These are phyloP conservation scores for Nothomitra cinnamomea DNA, from an alignment of 2,329 filamentous ascomycete species.

Conservation along the genomic window DNA sequence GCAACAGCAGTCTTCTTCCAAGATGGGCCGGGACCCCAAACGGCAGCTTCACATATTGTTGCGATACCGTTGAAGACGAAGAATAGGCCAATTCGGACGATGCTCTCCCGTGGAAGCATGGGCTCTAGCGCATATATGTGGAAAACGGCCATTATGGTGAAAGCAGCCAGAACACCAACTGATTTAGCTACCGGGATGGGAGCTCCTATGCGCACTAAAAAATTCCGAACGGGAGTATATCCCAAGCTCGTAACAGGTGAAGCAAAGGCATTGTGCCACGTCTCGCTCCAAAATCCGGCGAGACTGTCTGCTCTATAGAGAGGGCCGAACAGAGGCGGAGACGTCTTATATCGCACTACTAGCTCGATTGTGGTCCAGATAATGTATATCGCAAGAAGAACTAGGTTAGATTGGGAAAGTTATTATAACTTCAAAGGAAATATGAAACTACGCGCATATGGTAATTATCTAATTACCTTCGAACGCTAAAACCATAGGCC, in stretches of 20 bases:
- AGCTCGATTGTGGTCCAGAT: conserved; percentile 24
- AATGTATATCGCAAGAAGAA: conserved; percentile 24
- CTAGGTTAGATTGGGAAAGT: conserved; percentile 2
- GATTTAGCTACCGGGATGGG: conserved; percentile 19
- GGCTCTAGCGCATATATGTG: conserved; percentile 23
- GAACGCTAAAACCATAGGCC: conserved; percentile 20
- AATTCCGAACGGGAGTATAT: conserved; percentile 20
- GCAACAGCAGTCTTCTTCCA: conserved; percentile 18
- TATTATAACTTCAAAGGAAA: neutral
- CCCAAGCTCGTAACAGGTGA: conserved; percentile 24
- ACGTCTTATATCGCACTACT: conserved; percentile 21
- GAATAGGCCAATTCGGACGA: conserved; percentile 21
- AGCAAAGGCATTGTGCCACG: conserved; percentile 27
- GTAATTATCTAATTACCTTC: conserved; percentile 11
- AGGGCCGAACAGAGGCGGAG: conserved; percentile 24
- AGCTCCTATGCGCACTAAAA: conserved; percentile 18
- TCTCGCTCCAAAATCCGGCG: conserved; percentile 24
- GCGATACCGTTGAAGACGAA: conserved; percentile 25
- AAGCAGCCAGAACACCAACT: conserved; percentile 22
- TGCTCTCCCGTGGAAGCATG: conserved; percentile 17
- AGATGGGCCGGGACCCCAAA: conserved; percentile 21
- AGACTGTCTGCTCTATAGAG: conserved; percentile 22
- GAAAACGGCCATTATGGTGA: conserved; percentile 24
- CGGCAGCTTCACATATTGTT: conserved; percentile 16
- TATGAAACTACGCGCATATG: neutral